Evolutionary conservation across 2,329 filamentous ascomycete species (phyloP).

Genomic region (Cyanodermella asteris): DNA sequence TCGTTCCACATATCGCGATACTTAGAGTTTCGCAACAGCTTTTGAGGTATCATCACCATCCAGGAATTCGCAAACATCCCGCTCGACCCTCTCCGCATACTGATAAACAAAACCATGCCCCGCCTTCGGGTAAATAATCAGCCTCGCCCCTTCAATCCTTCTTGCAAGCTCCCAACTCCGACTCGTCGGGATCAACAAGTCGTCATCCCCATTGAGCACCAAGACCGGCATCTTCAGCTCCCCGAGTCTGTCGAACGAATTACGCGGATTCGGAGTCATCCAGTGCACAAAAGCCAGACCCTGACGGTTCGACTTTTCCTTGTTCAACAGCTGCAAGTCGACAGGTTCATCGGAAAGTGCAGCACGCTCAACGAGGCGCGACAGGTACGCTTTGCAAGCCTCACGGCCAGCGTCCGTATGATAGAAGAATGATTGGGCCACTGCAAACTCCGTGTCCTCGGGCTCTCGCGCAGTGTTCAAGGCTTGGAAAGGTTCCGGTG

Average conservation of each 20-base stretch:
- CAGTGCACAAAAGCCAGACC: neutral
- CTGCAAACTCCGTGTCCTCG: constrained; percentile 3
- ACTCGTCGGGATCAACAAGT: no score
- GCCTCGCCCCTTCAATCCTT: no score
- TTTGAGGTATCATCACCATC: no score
- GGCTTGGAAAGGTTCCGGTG: neutral
- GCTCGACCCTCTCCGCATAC: no score
- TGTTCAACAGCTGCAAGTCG: neutral
- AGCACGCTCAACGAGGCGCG: neutral
- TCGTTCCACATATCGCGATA: no score
- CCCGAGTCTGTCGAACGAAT: constrained; percentile 8
- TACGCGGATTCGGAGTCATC: constrained; percentile 1
- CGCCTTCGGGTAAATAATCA: no score
- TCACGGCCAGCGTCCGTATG: constrained; percentile 1
- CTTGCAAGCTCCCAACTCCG: no score
- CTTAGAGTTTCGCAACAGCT: no score
- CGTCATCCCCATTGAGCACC: no score
- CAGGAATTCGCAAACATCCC: no score
- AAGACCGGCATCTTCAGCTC: constrained; percentile 13
- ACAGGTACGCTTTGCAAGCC: constrained; percentile 4
- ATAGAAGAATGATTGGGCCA: constrained; percentile 1
- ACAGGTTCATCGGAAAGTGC: neutral
- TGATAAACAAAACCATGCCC: no score
- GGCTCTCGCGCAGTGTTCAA: constrained; percentile 1
- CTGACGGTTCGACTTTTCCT: neutral